Base-by-base conservation (phyloP, 352 stramenopile species). In the Pythium folliculosum region DNA sequence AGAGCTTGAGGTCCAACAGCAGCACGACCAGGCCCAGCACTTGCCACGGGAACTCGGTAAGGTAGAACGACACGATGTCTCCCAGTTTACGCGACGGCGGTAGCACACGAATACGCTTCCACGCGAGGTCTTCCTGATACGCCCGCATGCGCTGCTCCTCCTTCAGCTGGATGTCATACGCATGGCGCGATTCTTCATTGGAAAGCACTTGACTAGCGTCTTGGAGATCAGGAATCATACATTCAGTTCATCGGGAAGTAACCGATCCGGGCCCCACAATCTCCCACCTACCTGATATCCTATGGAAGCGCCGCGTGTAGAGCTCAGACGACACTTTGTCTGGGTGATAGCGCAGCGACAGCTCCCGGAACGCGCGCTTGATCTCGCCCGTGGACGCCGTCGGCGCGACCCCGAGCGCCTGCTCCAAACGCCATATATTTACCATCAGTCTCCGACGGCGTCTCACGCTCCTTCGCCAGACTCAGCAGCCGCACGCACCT, bases 281-380 rank as follows among this genome's bases (percentile, higher is more conserved):
- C 3, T 32, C 5, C 27, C 5, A 5, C 27, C 27, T 51, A 52
- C 54, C 70, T 44, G 77, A 79, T 43, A 84, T 78, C 3, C 65
- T 65, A 32, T 78, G 72, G 62, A 84, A 84, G 40, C 77, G 66
- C 21, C 48, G 52, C 13, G 61, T 70, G 43, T 67, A 67, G 9
- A 84, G 52, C 44, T 76, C 78, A 0, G 76, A 67, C n/a, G 50
- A 63, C 25, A 82, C 72, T 56, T 91, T 92, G 62, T 94, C 86
- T 30, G 86, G 86, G 54, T 94, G 86, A 48, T 85, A 90, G 48
- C 80, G 82, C 30, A 94, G 68, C 27, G 86, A 88, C 30, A 90
- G 73, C 65, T 87, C 86, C 27, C 81, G 71, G 59, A 90, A 94
- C 1, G 79, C 77, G 47, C 77, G 76, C 75, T 85, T 88, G 68